Evolutionary conservation across 2,329 filamentous ascomycete genomes (phyloP), one percentile per base, ranked within the genome.

Genomic region (Karstenula rhodostoma): DNA sequence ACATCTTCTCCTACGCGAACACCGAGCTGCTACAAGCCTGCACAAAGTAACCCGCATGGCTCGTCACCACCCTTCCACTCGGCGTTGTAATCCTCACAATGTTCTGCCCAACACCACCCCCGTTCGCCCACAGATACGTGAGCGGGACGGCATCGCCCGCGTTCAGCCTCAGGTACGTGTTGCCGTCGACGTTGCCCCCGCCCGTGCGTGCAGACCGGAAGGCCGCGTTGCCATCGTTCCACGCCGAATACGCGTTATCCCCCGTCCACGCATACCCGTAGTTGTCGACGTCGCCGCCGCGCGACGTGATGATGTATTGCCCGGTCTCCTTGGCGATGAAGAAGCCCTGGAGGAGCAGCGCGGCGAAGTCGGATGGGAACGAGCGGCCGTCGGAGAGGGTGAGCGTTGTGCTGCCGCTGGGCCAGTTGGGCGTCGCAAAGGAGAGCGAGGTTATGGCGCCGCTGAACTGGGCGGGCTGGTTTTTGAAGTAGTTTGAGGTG

Each of bases 271-370:
- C n/a, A 23, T 43, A 43, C 5, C n/a, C 40, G 40, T 19, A 43
- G n/a, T 43, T 22, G 6, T 43, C 40, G 40, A 22, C 40, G 2
- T 43, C 40, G n/a, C 10, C 8, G 2, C 17, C 19, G 40, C 17
- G 9, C 4, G 19, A 22, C 3, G 40, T 8, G 5, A 43, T 8
- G 17, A 9, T 22, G 19, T 43, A 22, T 4, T 17, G 19, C 3
- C 40, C 40, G 4, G 40, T 43, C n/a, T 43, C 40, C n/a, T 43
- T 43, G n/a, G 40, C 40, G n/a, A 43, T 43, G 40, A 43, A 43
- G n/a, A 43, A 43, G 4, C 40, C 40, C 19, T 43, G 40, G 17
- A 43, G 17, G n/a, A 43, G 40, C 17, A 43, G 35, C 13, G 35
- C 19, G 19, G 40, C 40, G 17, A 22, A 9, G 40, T 43, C 40